These are phyloP conservation scores for Aspergillus bridgeri DNA, from an alignment of 495 filamentous ascomycete genomes.

Conservation along the genomic window DNA sequence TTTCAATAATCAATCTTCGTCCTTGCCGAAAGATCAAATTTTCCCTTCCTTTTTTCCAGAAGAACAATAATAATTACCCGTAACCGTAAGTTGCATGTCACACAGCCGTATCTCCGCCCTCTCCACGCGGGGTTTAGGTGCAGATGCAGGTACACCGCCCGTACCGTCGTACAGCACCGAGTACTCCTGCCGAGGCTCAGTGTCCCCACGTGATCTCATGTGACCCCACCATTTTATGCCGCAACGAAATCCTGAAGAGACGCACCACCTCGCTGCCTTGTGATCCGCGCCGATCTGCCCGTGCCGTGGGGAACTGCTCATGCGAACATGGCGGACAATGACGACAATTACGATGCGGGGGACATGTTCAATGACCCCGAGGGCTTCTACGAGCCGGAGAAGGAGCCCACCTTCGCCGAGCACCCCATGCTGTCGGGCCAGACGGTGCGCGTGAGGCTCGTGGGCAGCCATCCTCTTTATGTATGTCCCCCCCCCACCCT, in stretches of 20 bases:
- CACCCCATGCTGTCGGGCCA: slow-evolving; percentile 66
- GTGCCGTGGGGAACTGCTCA: not conserved
- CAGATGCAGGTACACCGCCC: slow-evolving; percentile 11
- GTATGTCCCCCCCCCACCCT: too few species aligned
- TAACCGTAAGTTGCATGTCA: slow-evolving; percentile 1
- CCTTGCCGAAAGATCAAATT: not conserved
- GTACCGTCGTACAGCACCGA: slow-evolving; percentile 9
- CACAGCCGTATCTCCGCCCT: slow-evolving; percentile 6
- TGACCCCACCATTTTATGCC: too few species aligned
- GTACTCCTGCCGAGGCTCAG: slow-evolving; percentile 2
- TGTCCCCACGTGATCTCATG: slow-evolving; percentile 18
- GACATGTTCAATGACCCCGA: slow-evolving; percentile 75
- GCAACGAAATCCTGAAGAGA: too few species aligned
- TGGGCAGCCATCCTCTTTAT: slow-evolving; percentile 88
- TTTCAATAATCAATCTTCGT: not conserved
- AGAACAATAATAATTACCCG: slow-evolving; percentile 18
- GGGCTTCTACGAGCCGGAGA: slow-evolving; percentile 70
- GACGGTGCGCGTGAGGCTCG: slow-evolving; percentile 69
- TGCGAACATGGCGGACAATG: slow-evolving; percentile 19
- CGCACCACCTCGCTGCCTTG: too few species aligned
- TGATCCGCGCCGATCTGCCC: slow-evolving; percentile 1
- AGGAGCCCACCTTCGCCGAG: slow-evolving; percentile 62
- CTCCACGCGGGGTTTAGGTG: slow-evolving; percentile 9
- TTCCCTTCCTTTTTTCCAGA: not conserved
- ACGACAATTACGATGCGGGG: slow-evolving; percentile 42